A percentile compares a stretch with the other conserved stretches of the same genome.
Evolutionary conservation across 306 rosid genomes (phyloP).

Genomic region (Cicer bijugum): DNA sequence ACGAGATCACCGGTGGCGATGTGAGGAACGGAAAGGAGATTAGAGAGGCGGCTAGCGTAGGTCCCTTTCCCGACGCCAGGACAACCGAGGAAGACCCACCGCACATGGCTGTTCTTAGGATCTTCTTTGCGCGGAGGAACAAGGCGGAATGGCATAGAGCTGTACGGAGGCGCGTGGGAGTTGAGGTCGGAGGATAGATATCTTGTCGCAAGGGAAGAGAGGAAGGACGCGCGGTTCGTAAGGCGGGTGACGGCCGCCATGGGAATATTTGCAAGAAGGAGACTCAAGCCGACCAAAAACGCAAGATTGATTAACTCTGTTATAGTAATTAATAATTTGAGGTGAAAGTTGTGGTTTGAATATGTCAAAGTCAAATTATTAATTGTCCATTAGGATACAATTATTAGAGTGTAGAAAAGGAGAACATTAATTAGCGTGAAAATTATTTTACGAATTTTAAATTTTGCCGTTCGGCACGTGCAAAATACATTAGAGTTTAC

Average conservation of each 20-base stretch:
- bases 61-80: conserved; percentile 99
- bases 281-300: neutral
- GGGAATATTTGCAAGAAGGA: conserved; percentile 34
- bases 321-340: no score
- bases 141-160: conserved; percentile 38
- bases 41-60: conserved; percentile 83
- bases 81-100: conserved; percentile 88
- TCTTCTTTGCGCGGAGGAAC: conserved; percentile 52
- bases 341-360: neutral
- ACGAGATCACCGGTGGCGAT: conserved; percentile 96
- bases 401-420: no score
- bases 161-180: conserved; percentile 45
- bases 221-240: conserved; percentile 49
- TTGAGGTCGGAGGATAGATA: conserved; percentile 49
- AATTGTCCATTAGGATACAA: no score
- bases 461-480: no score
- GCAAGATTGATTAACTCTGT: neutral
- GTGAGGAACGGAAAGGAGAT: conserved; percentile 80
- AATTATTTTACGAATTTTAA: no score
- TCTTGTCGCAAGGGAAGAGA: conserved; percentile 43
- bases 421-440: no score
- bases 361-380: no score
- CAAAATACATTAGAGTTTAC: no score
- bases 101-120: conserved; percentile 61
- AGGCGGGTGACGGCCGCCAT: conserved; percentile 88